These are phyloP conservation scores for Aspergillus felis DNA, from an alignment of 2,329 filamentous ascomycete genomes.

Conservation along the genomic window DNA sequence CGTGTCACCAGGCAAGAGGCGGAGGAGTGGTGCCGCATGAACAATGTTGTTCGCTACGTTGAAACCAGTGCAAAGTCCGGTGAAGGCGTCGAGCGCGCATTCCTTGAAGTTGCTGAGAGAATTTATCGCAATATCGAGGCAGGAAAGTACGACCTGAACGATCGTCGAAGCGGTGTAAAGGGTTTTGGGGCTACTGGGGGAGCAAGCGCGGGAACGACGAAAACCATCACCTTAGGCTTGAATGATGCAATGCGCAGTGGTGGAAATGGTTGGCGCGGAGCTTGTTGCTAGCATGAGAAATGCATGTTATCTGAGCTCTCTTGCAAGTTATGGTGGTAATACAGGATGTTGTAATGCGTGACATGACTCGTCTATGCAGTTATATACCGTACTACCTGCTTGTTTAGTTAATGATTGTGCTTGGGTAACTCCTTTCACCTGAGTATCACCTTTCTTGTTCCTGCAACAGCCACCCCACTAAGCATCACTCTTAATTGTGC, in stretches of 20 bases:
- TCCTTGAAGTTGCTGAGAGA: slow-evolving; percentile 86
- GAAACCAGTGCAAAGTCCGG: slow-evolving; percentile 96
- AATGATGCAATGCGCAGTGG: slow-evolving; percentile 46
- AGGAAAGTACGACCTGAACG: slow-evolving; percentile 90
- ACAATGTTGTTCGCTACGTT: slow-evolving; percentile 87
- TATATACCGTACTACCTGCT: neutral
- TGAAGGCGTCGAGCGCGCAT: slow-evolving; percentile 88
- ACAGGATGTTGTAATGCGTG: neutral
- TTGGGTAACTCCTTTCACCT: neutral
- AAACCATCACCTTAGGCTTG: slow-evolving; percentile 43
- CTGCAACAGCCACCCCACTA: neutral
- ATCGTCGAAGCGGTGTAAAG: slow-evolving; percentile 88
- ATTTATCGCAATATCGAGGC: slow-evolving; percentile 97
- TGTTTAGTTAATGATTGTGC: neutral
- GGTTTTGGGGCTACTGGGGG: slow-evolving; percentile 45
- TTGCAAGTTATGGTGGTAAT: neutral
- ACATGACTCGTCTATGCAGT: neutral
- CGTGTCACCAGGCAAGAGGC: slow-evolving; percentile 81
- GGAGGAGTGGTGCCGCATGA: slow-evolving; percentile 79
- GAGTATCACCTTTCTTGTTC: neutral
- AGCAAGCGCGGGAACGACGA: slow-evolving; percentile 30
- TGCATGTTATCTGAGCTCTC: neutral
- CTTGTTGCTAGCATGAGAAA: slow-evolving; percentile 31
- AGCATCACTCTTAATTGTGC: too few relatives aligned
- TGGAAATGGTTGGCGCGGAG: slow-evolving; percentile 32